phyloP scores from a whole-genome alignment of 257 asterid genomes.

The Rhazya stricta region DNA sequence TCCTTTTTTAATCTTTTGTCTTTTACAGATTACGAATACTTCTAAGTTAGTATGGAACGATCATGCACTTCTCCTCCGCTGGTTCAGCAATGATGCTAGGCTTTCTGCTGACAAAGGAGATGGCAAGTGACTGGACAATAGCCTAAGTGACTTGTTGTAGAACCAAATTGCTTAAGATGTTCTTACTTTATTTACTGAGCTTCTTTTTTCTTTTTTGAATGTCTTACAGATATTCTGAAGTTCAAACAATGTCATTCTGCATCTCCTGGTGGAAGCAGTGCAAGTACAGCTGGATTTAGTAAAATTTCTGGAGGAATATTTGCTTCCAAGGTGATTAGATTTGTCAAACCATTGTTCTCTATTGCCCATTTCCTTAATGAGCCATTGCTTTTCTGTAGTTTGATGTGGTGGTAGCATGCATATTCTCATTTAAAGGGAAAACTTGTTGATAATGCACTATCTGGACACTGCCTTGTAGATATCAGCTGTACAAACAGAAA shows the following conservation, averaged over 20 bases:
- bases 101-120: conserved; percentile 44
- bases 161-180: neutral
- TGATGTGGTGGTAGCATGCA: conserved; percentile 3
- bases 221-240: conserved; percentile 38
- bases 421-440: conserved; percentile 11
- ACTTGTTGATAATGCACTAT: conserved; percentile 13
- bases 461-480: conserved; percentile 39
- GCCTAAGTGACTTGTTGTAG: conserved; percentile 9
- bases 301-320: conserved; percentile 31
- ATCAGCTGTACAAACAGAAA: conserved; percentile 29
- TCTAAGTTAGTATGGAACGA: conserved; percentile 45
- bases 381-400: conserved; percentile 11
- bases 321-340: conserved; percentile 32
- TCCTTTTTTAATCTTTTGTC: conserved; percentile 10
- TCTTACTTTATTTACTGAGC: neutral
- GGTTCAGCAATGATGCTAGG: conserved; percentile 47
- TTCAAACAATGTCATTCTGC: conserved; percentile 28
- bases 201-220: conserved; percentile 7
- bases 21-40: conserved; percentile 53
- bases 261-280: conserved; percentile 28
- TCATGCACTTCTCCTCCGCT: conserved; percentile 38
- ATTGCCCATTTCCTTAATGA: conserved; percentile 9
- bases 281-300: conserved; percentile 19
- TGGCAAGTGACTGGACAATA: conserved; percentile 34
- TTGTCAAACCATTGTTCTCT: neutral